phyloP scores from a whole-genome alignment of 1,284 basidiomycete genomes.

The Ceratobasidium sp. region DNA sequence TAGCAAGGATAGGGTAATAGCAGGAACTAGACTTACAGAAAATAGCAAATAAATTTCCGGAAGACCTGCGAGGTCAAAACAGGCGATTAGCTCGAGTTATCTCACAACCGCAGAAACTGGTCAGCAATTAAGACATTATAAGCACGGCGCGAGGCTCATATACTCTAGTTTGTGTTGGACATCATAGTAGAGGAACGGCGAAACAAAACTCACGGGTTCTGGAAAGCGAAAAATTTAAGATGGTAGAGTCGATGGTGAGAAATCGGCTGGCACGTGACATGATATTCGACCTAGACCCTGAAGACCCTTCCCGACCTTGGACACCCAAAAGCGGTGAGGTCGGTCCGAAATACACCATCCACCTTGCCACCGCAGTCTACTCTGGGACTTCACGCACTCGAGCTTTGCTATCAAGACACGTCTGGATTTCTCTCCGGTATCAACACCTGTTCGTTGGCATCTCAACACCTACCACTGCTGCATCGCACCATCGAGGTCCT shows the following conservation, averaged over 20 bases:
- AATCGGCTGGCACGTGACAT: constrained; percentile 8
- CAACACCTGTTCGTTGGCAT: constrained; percentile 5
- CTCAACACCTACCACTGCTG: neutral
- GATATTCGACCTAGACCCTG: constrained; percentile 5
- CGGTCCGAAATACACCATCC: constrained; percentile 8
- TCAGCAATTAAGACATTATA: constrained; percentile 44
- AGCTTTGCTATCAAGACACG: neutral
- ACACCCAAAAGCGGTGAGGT: constrained; percentile 14
- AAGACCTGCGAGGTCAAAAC: neutral
- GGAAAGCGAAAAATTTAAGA: constrained; percentile 23
- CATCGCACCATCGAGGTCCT: neutral
- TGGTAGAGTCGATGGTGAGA: constrained; percentile 9
- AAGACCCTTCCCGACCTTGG: neutral
- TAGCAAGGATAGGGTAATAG: constrained; percentile 25
- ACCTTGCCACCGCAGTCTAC: constrained; percentile 31
- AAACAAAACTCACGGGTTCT: constrained; percentile 19
- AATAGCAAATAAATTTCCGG: neutral
- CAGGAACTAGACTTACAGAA: neutral
- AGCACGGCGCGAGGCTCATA: constrained; percentile 46
- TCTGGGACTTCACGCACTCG: neutral
- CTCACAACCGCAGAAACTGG: constrained; percentile 5
- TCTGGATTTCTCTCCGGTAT: neutral
- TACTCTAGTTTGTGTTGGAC: constrained; percentile 48
- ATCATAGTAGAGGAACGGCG: constrained; percentile 10
- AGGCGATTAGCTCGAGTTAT: neutral